These are phyloP conservation scores for Begonia loranthoides DNA, from an alignment of 306 rosid genomes.

Conservation along the genomic window DNA sequence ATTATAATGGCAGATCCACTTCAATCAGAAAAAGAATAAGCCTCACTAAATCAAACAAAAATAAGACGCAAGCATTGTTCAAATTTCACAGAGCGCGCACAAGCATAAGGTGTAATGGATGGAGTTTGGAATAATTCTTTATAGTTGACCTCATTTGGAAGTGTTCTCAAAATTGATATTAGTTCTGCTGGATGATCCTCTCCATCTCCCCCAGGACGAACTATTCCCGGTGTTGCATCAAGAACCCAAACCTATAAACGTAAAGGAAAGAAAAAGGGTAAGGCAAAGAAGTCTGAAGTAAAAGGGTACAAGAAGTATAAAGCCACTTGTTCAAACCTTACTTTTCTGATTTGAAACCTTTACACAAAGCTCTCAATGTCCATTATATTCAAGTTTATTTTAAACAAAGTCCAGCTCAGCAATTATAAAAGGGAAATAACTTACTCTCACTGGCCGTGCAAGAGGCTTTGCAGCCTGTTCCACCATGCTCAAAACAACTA, in stretches of 20 bases:
- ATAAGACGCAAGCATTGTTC: background rate
- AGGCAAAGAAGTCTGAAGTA: background rate
- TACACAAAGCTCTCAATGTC: background rate
- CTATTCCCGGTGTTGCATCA: slow-evolving; percentile 89
- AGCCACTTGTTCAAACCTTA: background rate
- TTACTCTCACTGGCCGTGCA: slow-evolving; percentile 85
- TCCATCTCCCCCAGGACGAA: slow-evolving; percentile 85
- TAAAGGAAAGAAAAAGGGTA: slow-evolving; percentile 11
- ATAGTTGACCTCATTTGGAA: slow-evolving; percentile 59
- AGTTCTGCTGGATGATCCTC: slow-evolving; percentile 92
- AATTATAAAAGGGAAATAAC: slow-evolving; percentile 7
- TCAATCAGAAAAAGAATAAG: no score
- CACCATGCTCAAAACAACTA: slow-evolving; percentile 91
- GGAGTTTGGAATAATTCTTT: background rate
- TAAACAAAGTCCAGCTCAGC: background rate
- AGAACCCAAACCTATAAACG: slow-evolving; percentile 72
- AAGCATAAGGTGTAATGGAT: no score
- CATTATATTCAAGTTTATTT: background rate
- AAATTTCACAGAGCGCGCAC: background rate
- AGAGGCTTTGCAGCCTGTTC: slow-evolving; percentile 99
- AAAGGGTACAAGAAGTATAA: background rate
- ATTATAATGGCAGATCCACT: no score
- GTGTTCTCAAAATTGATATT: slow-evolving; percentile 54
- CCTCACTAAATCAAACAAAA: background rate
- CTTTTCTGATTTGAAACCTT: background rate